phyloP scores from a whole-genome alignment of 306 rosid species.

The Senna siamea region DNA sequence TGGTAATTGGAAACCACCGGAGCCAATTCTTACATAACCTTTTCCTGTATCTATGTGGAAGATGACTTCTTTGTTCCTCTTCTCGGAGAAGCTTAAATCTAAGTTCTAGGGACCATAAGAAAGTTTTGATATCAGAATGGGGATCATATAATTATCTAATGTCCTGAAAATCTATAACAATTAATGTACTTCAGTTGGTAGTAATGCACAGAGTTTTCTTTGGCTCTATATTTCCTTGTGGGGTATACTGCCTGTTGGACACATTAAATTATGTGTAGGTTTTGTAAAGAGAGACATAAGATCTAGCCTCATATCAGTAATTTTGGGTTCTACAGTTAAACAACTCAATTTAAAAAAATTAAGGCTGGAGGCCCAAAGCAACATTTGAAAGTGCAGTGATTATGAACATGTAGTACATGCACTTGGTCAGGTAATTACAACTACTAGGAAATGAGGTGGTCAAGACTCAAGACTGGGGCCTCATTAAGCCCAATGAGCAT shows the following conservation, averaged over 20 bases:
- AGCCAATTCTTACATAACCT: neutral
- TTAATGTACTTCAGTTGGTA: too few species aligned
- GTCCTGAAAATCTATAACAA: too few species aligned
- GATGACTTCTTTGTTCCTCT: neutral
- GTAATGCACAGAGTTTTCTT: too few species aligned
- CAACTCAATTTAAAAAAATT: neutral
- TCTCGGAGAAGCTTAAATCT: neutral
- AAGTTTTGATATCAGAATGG: neutral
- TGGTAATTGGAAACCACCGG: neutral
- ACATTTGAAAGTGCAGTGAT: slow-evolving; percentile 5
- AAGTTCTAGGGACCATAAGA: neutral
- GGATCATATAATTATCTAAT: too few species aligned
- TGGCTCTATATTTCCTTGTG: too few species aligned
- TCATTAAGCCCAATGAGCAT: neutral
- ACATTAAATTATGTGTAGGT: neutral
- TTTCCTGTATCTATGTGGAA: neutral
- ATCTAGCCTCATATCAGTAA: neutral
- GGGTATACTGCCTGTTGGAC: too few species aligned
- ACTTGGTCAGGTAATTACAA: neutral
- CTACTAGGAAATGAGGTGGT: neutral
- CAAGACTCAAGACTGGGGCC: neutral
- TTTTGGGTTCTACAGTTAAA: neutral
- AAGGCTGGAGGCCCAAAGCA: neutral
- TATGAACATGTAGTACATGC: neutral
- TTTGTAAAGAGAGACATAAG: neutral